phyloP scores from a whole-genome alignment of 2,329 filamentous ascomycete genomes.

The Paecilomyces niveus region DNA sequence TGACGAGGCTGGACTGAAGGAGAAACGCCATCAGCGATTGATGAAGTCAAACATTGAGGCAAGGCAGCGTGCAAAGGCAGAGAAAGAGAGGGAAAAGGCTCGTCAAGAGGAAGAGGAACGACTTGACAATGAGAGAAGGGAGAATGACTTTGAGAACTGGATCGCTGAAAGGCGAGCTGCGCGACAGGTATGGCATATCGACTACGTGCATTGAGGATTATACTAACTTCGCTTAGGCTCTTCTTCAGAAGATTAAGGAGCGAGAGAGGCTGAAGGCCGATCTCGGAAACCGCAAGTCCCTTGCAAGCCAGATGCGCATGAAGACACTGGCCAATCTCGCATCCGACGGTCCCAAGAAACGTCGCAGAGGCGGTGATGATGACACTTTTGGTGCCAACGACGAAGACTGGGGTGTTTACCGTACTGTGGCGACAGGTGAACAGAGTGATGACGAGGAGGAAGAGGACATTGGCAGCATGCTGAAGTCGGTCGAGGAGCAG shows the following conservation, averaged over 20 bases:
- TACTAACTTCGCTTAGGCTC: conserved; percentile 41
- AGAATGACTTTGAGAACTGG: conserved; percentile 81
- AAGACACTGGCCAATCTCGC: conserved; percentile 95
- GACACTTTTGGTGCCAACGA: conserved; percentile 97
- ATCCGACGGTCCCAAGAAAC: conserved; percentile 76
- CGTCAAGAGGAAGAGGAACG: conserved; percentile 76
- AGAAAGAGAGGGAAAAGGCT: conserved; percentile 89
- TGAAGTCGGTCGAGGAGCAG: conserved; percentile 75
- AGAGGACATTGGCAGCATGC: conserved; percentile 69
- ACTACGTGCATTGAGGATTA: not conserved
- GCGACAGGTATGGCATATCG: conserved; percentile 43
- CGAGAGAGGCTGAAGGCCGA: conserved; percentile 89
- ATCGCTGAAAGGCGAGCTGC: conserved; percentile 72
- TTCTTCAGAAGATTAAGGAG: conserved; percentile 83
- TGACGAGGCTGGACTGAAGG: conserved; percentile 82
- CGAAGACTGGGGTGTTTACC: conserved; percentile 96
- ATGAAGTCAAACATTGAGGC: conserved; percentile 95
- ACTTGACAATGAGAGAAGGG: conserved; percentile 72
- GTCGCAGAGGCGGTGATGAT: conserved; percentile 83
- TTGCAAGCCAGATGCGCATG: conserved; percentile 96
- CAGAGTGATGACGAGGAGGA: conserved; percentile 83
- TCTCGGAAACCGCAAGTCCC: conserved; percentile 89
- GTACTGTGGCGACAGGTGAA: conserved; percentile 76
- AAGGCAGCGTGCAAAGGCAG: conserved; percentile 83
- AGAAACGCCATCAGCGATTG: conserved; percentile 85